phyloP scores from a whole-genome alignment of 768 basidiomycete species.

The Leccinum pellstonianum region DNA sequence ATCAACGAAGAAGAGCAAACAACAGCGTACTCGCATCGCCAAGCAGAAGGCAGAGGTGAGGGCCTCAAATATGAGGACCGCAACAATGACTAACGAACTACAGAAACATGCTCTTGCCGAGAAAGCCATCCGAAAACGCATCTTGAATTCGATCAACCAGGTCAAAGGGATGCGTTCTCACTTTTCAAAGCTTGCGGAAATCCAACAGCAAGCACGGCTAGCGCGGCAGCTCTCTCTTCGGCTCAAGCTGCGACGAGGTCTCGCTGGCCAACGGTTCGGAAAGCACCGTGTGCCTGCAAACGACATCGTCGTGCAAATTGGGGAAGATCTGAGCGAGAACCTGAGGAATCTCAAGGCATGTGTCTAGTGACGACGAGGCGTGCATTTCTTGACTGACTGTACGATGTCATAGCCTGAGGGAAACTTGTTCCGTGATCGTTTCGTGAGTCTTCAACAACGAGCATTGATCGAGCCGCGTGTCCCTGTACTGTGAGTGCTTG shows the following conservation, averaged over 20 bases:
- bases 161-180: conserved; percentile 52
- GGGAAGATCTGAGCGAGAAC: conserved; percentile 86
- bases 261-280: conserved; percentile 75
- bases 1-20: conserved; percentile 53
- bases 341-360: conserved; percentile 79
- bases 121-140: conserved; percentile 55
- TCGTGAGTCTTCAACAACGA: conserved; percentile 83
- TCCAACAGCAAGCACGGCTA: conserved; percentile 38
- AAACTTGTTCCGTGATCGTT: conserved; percentile 88
- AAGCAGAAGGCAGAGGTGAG: conserved; percentile 63
- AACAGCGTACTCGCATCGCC: conserved; percentile 68
- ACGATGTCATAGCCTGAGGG: conserved; percentile 71
- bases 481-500: conserved; percentile 57
- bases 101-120: conserved; percentile 68
- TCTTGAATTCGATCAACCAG: conserved; percentile 56
- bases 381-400: neutral
- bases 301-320: conserved; percentile 81
- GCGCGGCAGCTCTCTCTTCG: conserved; percentile 42
- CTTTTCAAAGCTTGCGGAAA: conserved; percentile 34
- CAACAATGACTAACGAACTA: neutral
- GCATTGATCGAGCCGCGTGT: conserved; percentile 84
- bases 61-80: neutral
- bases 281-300: conserved; percentile 72
- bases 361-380: neutral
- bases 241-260: conserved; percentile 58